A percentile compares a stretch with the other conserved stretches of the same genome.
These are phyloP conservation scores for Trichoderma oligosporum DNA, from an alignment of 2,329 filamentous ascomycete species.

Conservation along the genomic window DNA sequence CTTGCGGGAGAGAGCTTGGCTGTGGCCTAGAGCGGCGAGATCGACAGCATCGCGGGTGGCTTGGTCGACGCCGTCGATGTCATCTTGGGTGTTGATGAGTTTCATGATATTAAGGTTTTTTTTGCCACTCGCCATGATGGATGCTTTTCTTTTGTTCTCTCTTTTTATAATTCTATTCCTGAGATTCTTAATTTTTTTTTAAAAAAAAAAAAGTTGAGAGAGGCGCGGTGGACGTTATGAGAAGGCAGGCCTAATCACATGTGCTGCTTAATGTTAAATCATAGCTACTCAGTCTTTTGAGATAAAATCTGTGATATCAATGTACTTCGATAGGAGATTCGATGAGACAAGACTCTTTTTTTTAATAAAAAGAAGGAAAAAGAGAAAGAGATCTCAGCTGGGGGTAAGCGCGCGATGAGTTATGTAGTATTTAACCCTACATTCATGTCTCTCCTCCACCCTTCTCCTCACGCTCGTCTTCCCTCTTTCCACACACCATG, in stretches of 20 bases:
- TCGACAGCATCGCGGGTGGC: conserved; percentile 37
- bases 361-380: neutral
- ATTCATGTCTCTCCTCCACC: neutral
- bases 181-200: neutral
- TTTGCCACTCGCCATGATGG: conserved; percentile 1
- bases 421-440: neutral
- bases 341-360: neutral
- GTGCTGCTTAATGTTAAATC: too few species aligned
- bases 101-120: conserved; percentile 32
- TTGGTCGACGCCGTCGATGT: conserved; percentile 25
- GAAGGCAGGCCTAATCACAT: too few species aligned
- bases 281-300: too few species aligned
- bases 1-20: conserved; percentile 40
- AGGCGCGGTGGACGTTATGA: too few species aligned
- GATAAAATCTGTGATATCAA: neutral
- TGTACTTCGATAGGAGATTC: neutral
- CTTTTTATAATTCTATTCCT: neutral
- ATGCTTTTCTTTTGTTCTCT: neutral
- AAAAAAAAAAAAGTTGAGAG: too few species aligned
- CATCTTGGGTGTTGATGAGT: conserved; percentile 21
- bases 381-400: neutral
- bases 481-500: neutral
- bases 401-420: neutral
- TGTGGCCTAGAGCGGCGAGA: conserved; percentile 41
- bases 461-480: conserved; percentile 7